A percentile compares a stretch with the other conserved stretches of the same genome.
Evolutionary conservation across 805 yeast species (phyloP).

Genomic region (Wickerhamiella slavikovae): DNA sequence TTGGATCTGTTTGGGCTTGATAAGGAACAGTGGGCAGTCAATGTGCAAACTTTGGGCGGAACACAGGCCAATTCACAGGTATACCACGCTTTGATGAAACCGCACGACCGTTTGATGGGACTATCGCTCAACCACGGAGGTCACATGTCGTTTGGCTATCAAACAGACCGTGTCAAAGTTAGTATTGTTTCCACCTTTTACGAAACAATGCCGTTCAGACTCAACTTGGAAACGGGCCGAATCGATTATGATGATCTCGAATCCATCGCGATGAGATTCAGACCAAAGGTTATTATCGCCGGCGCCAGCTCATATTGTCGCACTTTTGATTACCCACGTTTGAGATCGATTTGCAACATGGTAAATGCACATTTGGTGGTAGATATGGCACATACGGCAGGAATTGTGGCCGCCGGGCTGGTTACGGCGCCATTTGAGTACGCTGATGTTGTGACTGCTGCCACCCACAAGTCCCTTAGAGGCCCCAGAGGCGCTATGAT

Average conservation of each 20-base stretch:
- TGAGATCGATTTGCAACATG: conserved; percentile 84
- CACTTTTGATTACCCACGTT: conserved; percentile 83
- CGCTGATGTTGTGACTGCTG: conserved; percentile 94
- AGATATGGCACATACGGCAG: conserved; percentile 98
- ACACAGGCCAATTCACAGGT: conserved; percentile 96
- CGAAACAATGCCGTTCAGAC: conserved; percentile 96
- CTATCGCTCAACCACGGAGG: conserved; percentile 97
- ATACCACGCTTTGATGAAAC: conserved; percentile 83
- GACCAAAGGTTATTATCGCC: conserved; percentile 92
- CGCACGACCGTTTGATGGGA: conserved; percentile 95
- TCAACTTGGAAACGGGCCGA: conserved; percentile 73
- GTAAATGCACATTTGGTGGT: conserved; percentile 91
- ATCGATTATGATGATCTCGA: conserved; percentile 93
- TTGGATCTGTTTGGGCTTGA: conserved; percentile 65
- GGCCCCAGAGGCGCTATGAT: conserved; percentile 99
- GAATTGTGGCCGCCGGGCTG: conserved; percentile 85
- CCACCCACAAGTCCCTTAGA: conserved; percentile 94
- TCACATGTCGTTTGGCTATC: conserved; percentile 95
- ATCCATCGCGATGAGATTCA: conserved; percentile 67
- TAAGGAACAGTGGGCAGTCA: conserved; percentile 85
- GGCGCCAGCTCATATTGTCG: conserved; percentile 98
- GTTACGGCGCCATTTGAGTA: conserved; percentile 90
- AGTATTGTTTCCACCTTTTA: conserved; percentile 90
- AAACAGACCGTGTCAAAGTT: conserved; percentile 80
- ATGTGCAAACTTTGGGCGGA: conserved; percentile 90